These are phyloP conservation scores for Ehretia macrophylla DNA, from an alignment of 257 asterid genomes.

Conservation along the genomic window DNA sequence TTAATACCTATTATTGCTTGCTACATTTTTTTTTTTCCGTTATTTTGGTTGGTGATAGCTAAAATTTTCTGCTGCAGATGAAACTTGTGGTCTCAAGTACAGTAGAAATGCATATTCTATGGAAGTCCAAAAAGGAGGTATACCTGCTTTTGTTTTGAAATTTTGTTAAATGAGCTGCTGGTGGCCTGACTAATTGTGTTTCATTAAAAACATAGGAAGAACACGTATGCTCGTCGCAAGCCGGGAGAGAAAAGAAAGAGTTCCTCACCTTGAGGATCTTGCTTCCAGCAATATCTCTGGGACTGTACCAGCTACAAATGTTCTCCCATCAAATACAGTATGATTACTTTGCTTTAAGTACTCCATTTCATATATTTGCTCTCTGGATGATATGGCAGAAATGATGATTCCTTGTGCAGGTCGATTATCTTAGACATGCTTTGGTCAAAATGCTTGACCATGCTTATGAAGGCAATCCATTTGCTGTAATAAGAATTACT, in stretches of 20 bases:
- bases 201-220: slow-evolving; percentile 37
- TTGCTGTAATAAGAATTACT: too few relatives aligned
- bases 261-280: slow-evolving; percentile 39
- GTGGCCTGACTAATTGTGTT: slow-evolving; percentile 15
- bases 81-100: slow-evolving; percentile 39
- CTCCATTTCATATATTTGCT: slow-evolving; percentile 11
- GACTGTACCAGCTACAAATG: slow-evolving; percentile 38
- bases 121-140: slow-evolving; percentile 74
- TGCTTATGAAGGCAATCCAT: too few relatives aligned
- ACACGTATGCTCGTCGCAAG: slow-evolving; percentile 39
- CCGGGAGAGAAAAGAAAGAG: slow-evolving; percentile 74
- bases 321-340: slow-evolving; percentile 26
- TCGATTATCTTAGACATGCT: too few relatives aligned
- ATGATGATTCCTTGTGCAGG: too few relatives aligned
- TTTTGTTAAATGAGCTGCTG: slow-evolving; percentile 6
- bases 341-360: slow-evolving; percentile 11
- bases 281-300: slow-evolving; percentile 50
- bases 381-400: not conserved
- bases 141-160: slow-evolving; percentile 2
- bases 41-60: not conserved
- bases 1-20: not conserved
- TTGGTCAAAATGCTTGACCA: too few relatives aligned
- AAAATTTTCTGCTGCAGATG: slow-evolving; percentile 33
- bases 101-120: slow-evolving; percentile 44
- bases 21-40: slow-evolving; percentile 7